These are phyloP conservation scores for Cryptosporidium ryanae DNA, from an alignment of 169 alveolate genomes.

Conservation along the genomic window DNA sequence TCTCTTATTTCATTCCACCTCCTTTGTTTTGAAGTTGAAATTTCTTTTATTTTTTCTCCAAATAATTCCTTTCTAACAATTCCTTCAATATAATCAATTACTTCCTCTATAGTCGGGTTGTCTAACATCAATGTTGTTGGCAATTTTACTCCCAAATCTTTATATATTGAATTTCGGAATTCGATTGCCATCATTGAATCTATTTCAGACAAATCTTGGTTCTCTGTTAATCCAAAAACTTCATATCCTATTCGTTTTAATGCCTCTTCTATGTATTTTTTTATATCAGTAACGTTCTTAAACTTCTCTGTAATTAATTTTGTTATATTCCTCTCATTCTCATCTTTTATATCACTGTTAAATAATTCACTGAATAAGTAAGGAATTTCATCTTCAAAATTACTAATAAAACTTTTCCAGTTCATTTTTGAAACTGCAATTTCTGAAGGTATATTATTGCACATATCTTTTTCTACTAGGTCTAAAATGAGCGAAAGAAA, in stretches of 20 bases:
- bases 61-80: slow-evolving; percentile 17
- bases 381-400: slow-evolving; percentile 34
- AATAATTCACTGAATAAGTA: slow-evolving; percentile 17
- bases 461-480: background rate
- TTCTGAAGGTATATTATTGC: slow-evolving; percentile 13
- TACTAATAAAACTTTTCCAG: slow-evolving; percentile 34
- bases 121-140: slow-evolving; percentile 79
- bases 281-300: slow-evolving; percentile 12
- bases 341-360: background rate
- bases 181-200: slow-evolving; percentile 81
- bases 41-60: slow-evolving; percentile 13
- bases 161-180: slow-evolving; percentile 75
- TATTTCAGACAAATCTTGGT: slow-evolving; percentile 64
- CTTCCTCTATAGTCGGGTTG: slow-evolving; percentile 75
- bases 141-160: slow-evolving; percentile 71
- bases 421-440: slow-evolving; percentile 35
- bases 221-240: slow-evolving; percentile 35
- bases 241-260: slow-evolving; percentile 29
- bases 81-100: slow-evolving; percentile 22
- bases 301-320: slow-evolving; percentile 30
- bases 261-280: slow-evolving; percentile 16
- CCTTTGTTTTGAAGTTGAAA: slow-evolving; percentile 22
- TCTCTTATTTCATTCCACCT: slow-evolving; percentile 64
- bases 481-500: slow-evolving; percentile 34
- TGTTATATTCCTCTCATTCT: background rate